Evolutionary conservation across 2,329 filamentous ascomycete species (phyloP).

Genomic region (Coniochaeta prunicola): DNA sequence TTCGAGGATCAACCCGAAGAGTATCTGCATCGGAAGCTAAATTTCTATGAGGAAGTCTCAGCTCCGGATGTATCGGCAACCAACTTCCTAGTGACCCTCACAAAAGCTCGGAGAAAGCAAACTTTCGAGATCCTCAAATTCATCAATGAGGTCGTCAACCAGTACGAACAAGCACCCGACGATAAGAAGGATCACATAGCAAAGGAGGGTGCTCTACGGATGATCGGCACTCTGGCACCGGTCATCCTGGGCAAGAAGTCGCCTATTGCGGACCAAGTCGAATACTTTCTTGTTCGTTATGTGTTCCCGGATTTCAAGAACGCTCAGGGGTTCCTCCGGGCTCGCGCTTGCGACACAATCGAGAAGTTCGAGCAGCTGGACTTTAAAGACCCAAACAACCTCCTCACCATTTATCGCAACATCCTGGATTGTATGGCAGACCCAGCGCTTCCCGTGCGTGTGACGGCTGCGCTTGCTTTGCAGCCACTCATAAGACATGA

Average conservation of each 20-base stretch:
- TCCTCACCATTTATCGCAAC: slow-evolving; percentile 92
- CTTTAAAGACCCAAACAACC: slow-evolving; percentile 93
- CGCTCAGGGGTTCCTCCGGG: slow-evolving; percentile 83
- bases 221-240: slow-evolving; percentile 92
- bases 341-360: slow-evolving; percentile 90
- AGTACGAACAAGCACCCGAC: slow-evolving; percentile 77
- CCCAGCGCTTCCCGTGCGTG: slow-evolving; percentile 82
- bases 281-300: slow-evolving; percentile 97
- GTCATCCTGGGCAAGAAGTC: slow-evolving; percentile 98
- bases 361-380: slow-evolving; percentile 97
- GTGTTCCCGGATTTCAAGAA: slow-evolving; percentile 98
- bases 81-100: slow-evolving; percentile 91
- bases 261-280: slow-evolving; percentile 92
- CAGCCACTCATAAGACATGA: slow-evolving; percentile 96
- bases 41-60: slow-evolving; percentile 96
- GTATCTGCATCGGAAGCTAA: slow-evolving; percentile 93
- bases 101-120: slow-evolving; percentile 90
- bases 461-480: slow-evolving; percentile 87
- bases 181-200: slow-evolving; percentile 89
- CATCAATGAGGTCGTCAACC: slow-evolving; percentile 89
- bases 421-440: slow-evolving; percentile 97
- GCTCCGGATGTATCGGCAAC: slow-evolving; percentile 92
- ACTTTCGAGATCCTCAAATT: slow-evolving; percentile 93
- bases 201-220: slow-evolving; percentile 92
- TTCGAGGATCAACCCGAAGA: slow-evolving; percentile 94